phyloP scores from a whole-genome alignment of 148 eudicot genomes.

The Agrostemma githago region DNA sequence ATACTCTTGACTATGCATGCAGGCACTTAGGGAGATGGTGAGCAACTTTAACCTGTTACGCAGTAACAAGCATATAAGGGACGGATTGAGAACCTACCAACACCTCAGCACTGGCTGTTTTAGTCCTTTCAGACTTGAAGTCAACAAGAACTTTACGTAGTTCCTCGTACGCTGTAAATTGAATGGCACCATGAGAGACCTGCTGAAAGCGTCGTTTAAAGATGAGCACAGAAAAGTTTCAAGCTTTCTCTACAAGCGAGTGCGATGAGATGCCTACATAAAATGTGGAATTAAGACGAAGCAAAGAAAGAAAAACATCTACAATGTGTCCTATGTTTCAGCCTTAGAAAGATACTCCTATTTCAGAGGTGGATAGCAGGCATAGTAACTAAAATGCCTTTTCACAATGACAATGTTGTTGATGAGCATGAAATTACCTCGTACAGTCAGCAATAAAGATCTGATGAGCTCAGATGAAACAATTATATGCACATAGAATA shows the following conservation, averaged over 20 bases:
- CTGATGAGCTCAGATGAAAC: neutral
- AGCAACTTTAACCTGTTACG: neutral
- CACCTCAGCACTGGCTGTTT: slow-evolving; percentile 30
- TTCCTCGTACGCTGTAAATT: slow-evolving; percentile 96
- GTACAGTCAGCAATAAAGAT: neutral
- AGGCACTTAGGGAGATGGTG: neutral
- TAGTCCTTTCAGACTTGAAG: slow-evolving; percentile 35
- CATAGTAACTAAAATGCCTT: neutral
- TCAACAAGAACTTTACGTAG: slow-evolving; percentile 56
- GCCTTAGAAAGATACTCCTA: too few species aligned
- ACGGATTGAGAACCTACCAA: slow-evolving; percentile 44
- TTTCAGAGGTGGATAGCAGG: neutral
- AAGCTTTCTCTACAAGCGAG: neutral
- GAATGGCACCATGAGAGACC: slow-evolving; percentile 99
- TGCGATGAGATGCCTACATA: neutral
- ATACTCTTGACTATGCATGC: neutral
- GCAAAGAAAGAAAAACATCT: neutral
- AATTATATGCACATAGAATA: neutral
- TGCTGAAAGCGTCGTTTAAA: slow-evolving; percentile 43
- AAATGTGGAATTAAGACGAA: slow-evolving; percentile 2
- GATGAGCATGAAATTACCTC: neutral
- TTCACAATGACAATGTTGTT: too few species aligned
- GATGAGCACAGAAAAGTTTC: slow-evolving; percentile 15
- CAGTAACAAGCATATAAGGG: neutral
- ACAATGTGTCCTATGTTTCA: neutral